These are phyloP conservation scores for Lactarius pseudohatsudake DNA, from an alignment of 768 basidiomycete genomes.

Conservation along the genomic window DNA sequence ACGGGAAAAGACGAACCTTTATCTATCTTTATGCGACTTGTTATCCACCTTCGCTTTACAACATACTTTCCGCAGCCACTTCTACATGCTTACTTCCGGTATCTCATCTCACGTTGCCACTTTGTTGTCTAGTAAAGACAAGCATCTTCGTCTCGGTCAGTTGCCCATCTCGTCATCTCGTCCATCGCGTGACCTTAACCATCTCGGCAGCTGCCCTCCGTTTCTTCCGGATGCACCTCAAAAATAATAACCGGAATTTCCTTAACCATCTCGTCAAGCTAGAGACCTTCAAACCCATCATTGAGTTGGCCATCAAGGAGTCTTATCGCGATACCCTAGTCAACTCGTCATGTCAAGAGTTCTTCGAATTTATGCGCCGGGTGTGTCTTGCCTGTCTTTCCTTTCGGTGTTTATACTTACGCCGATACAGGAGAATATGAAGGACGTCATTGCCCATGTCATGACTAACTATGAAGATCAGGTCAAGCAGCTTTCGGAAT, in stretches of 20 bases:
- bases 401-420: slow-evolving; percentile 20
- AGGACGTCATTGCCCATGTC: slow-evolving; percentile 78
- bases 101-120: slow-evolving; percentile 73
- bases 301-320: slow-evolving; percentile 82
- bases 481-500: slow-evolving; percentile 62
- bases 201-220: slow-evolving; percentile 75
- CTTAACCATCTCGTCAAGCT: slow-evolving; percentile 77
- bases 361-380: slow-evolving; percentile 87
- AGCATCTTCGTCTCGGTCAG: slow-evolving; percentile 89
- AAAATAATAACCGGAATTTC: slow-evolving; percentile 76
- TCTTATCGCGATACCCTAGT: slow-evolving; percentile 87
- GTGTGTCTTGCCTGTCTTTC: slow-evolving; percentile 43
- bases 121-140: slow-evolving; percentile 79
- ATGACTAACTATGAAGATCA: slow-evolving; percentile 73
- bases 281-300: slow-evolving; percentile 78
- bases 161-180: slow-evolving; percentile 28
- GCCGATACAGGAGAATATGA: slow-evolving; percentile 73
- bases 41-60: slow-evolving; percentile 85
- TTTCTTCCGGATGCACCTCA: slow-evolving; percentile 84
- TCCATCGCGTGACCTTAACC: slow-evolving; percentile 21
- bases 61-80: slow-evolving; percentile 90
- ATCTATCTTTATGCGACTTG: slow-evolving; percentile 87
- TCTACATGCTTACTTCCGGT: slow-evolving; percentile 80
- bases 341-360: slow-evolving; percentile 93
- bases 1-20: slow-evolving; percentile 78